Percentiles rank a stretch among this genome's conserved stretches.
Conservation (phyloP, 805 yeast species). For the Yamadazyma nakazawae region DNA sequence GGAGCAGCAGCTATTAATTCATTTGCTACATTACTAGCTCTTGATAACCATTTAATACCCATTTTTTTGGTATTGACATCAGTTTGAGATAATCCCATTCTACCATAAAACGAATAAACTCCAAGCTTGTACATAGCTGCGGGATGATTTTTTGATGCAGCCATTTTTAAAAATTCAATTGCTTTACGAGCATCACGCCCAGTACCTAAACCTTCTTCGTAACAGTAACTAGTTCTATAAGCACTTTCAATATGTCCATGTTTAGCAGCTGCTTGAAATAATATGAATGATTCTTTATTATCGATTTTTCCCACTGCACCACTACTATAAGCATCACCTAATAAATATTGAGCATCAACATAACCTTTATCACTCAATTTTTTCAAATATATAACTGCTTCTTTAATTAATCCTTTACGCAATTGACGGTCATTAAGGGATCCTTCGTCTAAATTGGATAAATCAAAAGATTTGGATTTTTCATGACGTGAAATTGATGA, state of each 20-base stretch:
- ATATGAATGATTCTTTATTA: constrained; percentile 65
- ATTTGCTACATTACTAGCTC: constrained; percentile 82
- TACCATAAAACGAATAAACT: constrained; percentile 74
- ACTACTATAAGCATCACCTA: constrained; percentile 86
- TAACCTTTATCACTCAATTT: constrained; percentile 76
- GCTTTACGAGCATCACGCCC: constrained; percentile 85
- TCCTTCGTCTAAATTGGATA: constrained; percentile 13
- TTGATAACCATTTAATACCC: constrained; percentile 89
- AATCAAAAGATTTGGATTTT: constrained; percentile 20
- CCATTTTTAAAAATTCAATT: constrained; percentile 74
- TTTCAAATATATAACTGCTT: constrained; percentile 68
- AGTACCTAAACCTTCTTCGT: constrained; percentile 92
- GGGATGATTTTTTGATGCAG: constrained; percentile 89
- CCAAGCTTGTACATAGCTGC: constrained; percentile 97
- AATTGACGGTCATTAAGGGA: constrained; percentile 26
- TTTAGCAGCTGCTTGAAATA: constrained; percentile 88
- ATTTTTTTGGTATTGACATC: constrained; percentile 69
- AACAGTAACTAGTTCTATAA: constrained; percentile 86
- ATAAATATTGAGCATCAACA: constrained; percentile 84
- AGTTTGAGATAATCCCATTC: constrained; percentile 69
- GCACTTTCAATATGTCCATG: constrained; percentile 91
- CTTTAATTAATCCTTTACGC: constrained; percentile 63
- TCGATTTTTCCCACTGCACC: constrained; percentile 83
- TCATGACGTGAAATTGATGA: constrained; percentile 14
- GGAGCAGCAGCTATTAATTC: constrained; percentile 92